Base-by-base conservation (phyloP, 495 filamentous ascomycete species). In the Hypomontagnella submonticulosa region DNA sequence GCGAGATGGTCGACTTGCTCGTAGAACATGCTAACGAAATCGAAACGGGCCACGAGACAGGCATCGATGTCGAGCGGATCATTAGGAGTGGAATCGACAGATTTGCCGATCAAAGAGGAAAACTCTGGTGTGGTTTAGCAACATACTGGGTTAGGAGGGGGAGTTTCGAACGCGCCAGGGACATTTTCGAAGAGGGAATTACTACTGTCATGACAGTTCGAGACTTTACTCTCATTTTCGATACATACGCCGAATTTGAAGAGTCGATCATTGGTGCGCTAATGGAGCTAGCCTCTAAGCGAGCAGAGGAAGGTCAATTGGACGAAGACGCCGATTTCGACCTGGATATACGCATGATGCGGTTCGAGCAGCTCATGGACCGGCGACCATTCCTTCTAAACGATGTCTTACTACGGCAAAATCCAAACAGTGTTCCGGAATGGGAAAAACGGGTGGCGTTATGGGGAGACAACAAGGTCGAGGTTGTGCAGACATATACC, bases 171-270 rank as follows among this genome's bases (percentile, higher is more conserved):
- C 75, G 80, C 16, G 93, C 95, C 0, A 81, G 95, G 65, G 95
- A 99, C 77, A 83, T 96, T 16, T 97, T 97, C 67, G 96, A 99
- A 77, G 93, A 98, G 77, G 96, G 93, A 43, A 92, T 98, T 63
- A 97, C 91, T 23, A 98, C 95, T 0, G 96, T 97, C 57, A 97
- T 97, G 94, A 99, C 96, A 3, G 92, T 98, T n/a, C 87, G 96
- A 50, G 96, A 99, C 77, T 99, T 99, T 70, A 96, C 94, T 0
- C 84, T 97, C 42, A 87, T 98, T 18, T 99, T 99, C 66, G 96
- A 99, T 73, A 90, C 92, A 0, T 99, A 99, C 71, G 87, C 89
- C 38, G 96, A 99, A 75, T 97, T 97, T 43, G 96, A 99, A 73
- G 96, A 99, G 77, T 93, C 93, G 0, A 90, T 98, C 69, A 97